phyloP scores from a whole-genome alignment of 768 basidiomycete genomes.

The Russula virescens region DNA sequence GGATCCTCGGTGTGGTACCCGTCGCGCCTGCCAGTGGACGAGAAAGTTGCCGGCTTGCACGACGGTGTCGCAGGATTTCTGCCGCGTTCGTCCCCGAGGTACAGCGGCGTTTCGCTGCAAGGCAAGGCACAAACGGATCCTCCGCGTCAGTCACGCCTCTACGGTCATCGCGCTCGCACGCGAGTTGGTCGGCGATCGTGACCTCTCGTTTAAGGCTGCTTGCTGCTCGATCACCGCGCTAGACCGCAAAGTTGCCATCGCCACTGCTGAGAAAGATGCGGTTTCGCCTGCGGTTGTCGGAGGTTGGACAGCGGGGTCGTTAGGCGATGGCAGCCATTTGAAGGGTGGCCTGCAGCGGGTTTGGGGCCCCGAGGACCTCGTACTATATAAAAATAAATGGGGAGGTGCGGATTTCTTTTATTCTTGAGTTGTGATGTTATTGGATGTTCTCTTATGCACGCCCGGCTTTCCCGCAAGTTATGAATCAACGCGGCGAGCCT shows the following conservation, averaged over 20 bases:
- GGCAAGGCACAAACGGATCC: slow-evolving; percentile 46
- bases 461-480: slow-evolving; percentile 55
- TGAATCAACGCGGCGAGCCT: slow-evolving; percentile 60
- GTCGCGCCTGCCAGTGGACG: slow-evolving; percentile 68
- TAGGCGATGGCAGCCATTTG: slow-evolving; percentile 57
- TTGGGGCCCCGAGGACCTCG: slow-evolving; percentile 79
- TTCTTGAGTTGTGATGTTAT: neutral
- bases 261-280: slow-evolving; percentile 2
- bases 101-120: slow-evolving; percentile 39
- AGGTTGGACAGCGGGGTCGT: slow-evolving; percentile 40
- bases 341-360: slow-evolving; percentile 55
- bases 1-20: slow-evolving; percentile 66
- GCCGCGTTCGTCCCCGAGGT: slow-evolving; percentile 46
- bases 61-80: slow-evolving; percentile 53
- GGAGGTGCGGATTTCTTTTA: slow-evolving; percentile 37
- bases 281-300: slow-evolving; percentile 31
- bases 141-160: slow-evolving; percentile 72
- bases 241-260: slow-evolving; percentile 30
- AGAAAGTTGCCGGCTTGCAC: slow-evolving; percentile 58
- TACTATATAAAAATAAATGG: slow-evolving; percentile 54
- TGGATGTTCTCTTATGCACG: neutral
- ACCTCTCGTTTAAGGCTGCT: slow-evolving; percentile 43
- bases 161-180: slow-evolving; percentile 62
- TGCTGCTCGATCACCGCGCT: slow-evolving; percentile 69
- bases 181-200: slow-evolving; percentile 48